Base-by-base conservation (phyloP, 208 protist genomes). In the Strigomonas galati region DNA sequence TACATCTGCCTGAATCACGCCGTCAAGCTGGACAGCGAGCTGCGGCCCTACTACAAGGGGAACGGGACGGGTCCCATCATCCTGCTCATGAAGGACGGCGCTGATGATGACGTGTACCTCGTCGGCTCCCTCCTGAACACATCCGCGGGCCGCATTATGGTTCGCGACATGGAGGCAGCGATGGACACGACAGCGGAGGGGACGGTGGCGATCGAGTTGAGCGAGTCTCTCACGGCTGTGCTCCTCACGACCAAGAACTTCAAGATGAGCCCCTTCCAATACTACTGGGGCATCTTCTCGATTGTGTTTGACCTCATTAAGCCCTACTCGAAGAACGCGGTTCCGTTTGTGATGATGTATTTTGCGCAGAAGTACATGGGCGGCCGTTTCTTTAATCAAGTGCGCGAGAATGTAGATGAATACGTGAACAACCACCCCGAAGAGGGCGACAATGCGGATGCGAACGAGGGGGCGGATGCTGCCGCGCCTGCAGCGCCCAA, bases 301-400 rank as follows among this genome's bases (percentile, higher is more conserved):
- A 78, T 40, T 23, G 43, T 85, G 27, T 74, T 84, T 57, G 69
- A 67, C 63, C 53, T 79, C 23, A 51, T 86, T 0, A 61, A 69
- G 0, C 82, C 89, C 15, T 64, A 81, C 43, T 28, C 79, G 27
- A 79, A 61, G 26, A 85, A 79, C 65, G 63, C 67, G 24, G 65
- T 73, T 54, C 89, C 89, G 15, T 89, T 95, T 65, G 24, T 92
- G 24, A 61, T 95, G 17, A 88, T 91, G 79, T 92, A 83, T 65
- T 67, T 95, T 44, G 58, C 84, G n/a, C 84, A 87, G 30, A 80
- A 73, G 51, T 28, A 26, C 32, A 28, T 7, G 17, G 19, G 56
- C 55, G 9, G 49, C 43, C 46, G 24, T 19, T 28, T 21, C 27
- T 46, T 46, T 17, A 4, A 9, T 15, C 40, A 19, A 9, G 40